Percentiles rank a stretch among this genome's conserved stretches.
These are phyloP conservation scores for Magnolia sinica DNA, from an alignment of 164 flowering plant species.

Conservation along the genomic window DNA sequence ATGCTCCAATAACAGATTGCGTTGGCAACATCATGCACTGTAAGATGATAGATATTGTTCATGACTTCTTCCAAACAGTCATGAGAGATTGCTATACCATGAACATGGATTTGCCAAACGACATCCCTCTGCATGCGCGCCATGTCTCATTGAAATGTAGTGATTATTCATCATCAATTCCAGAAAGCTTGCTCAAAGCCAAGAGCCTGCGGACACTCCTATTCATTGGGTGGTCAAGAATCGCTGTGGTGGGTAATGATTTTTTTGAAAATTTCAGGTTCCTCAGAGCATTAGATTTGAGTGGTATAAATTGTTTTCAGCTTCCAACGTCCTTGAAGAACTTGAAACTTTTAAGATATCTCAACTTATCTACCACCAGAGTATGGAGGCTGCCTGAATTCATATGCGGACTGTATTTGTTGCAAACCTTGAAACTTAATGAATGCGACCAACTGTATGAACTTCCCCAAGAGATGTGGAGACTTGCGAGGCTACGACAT, in stretches of 20 bases:
- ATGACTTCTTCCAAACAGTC: not conserved
- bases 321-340: not conserved
- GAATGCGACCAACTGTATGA: not conserved
- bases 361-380: too few species aligned
- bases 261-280: not conserved
- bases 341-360: not conserved
- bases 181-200: not conserved
- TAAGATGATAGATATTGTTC: slow-evolving; percentile 10
- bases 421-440: slow-evolving; percentile 1
- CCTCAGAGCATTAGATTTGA: slow-evolving; percentile 1
- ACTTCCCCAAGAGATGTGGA: not conserved
- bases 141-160: not conserved
- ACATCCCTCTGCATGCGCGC: not conserved
- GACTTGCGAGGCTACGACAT: not conserved
- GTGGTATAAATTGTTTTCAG: not conserved
- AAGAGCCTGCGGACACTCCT: not conserved
- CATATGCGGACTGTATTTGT: not conserved
- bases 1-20: not conserved
- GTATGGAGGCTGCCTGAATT: not conserved
- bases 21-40: not conserved
- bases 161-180: not conserved
- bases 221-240: not conserved
- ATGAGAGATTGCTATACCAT: not conserved
- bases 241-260: not conserved
- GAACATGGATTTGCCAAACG: not conserved